Conservation (phyloP, 805 yeast genomes). For the Lachancea sp. region DNA sequence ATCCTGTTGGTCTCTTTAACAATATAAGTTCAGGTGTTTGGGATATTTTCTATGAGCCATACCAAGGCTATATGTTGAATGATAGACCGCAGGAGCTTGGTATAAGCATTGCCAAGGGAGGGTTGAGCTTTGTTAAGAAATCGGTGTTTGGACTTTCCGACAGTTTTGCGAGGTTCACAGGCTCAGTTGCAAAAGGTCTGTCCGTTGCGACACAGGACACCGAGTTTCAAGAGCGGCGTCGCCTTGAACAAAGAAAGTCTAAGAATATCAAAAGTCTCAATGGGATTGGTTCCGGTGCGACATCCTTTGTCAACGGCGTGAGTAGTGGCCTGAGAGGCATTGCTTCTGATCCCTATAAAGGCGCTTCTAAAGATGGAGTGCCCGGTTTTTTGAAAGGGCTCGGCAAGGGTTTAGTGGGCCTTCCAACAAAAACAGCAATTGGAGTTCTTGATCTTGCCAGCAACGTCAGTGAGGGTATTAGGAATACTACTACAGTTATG, state of each 20-base stretch:
- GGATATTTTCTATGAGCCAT: conserved; percentile 96
- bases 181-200: conserved; percentile 89
- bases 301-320: conserved; percentile 78
- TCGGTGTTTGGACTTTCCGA: conserved; percentile 93
- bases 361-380: conserved; percentile 84
- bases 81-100: conserved; percentile 96
- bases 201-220: conserved; percentile 85
- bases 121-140: conserved; percentile 86
- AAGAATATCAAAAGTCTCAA: conserved; percentile 78
- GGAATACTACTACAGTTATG: conserved; percentile 85
- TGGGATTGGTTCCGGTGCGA: conserved; percentile 81
- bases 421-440: conserved; percentile 95
- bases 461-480: conserved; percentile 88
- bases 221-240: conserved; percentile 74
- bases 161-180: conserved; percentile 86
- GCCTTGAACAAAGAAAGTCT: conserved; percentile 68
- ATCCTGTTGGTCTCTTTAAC: conserved; percentile 94
- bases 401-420: conserved; percentile 90
- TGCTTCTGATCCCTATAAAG: conserved; percentile 85
- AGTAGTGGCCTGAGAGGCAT: conserved; percentile 86
- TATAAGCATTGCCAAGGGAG: conserved; percentile 92
- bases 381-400: conserved; percentile 88
- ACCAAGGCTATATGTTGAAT: conserved; percentile 87
- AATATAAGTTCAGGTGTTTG: conserved; percentile 90
- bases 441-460: conserved; percentile 91